Percentiles rank a stretch among this genome's conserved stretches.
phyloP scores from a whole-genome alignment of 2,329 filamentous ascomycete genomes.

The Albophoma yamanashiensis region DNA sequence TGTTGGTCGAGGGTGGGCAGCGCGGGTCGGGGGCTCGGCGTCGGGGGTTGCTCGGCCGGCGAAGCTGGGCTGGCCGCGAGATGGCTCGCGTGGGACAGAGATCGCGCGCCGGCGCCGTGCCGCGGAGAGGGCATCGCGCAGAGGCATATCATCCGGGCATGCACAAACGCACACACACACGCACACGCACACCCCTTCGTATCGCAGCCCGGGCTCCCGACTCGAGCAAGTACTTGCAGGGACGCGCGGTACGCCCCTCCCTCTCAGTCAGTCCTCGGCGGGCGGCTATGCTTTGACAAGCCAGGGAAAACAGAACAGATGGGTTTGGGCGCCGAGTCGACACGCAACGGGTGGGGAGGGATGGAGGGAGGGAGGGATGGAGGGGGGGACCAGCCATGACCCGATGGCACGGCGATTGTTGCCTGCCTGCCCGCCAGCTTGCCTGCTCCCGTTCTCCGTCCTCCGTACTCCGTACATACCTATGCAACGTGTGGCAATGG shows the following conservation, averaged over 20 bases:
- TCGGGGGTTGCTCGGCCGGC: neutral
- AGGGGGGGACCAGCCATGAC: neutral
- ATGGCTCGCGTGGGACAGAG: conserved; percentile 4
- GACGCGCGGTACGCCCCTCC: neutral
- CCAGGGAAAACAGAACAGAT: neutral
- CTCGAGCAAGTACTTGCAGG: too few species aligned
- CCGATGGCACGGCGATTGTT: neutral
- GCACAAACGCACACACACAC: too few species aligned
- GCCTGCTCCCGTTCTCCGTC: too few species aligned
- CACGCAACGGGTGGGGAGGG: neutral
- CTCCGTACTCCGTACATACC: too few species aligned
- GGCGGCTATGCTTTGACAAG: neutral
- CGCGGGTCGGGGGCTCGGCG: neutral
- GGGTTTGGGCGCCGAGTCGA: neutral
- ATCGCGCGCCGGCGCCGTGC: neutral
- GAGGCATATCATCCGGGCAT: neutral
- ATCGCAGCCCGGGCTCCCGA: neutral
- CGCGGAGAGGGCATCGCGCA: neutral
- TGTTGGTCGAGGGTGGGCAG: too few species aligned
- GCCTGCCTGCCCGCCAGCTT: neutral
- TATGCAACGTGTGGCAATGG: neutral
- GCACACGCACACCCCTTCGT: neutral
- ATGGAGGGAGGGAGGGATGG: too few species aligned
- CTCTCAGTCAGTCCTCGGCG: neutral
- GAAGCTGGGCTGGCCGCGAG: neutral